Percentiles rank a stretch among this genome's conserved stretches.
Evolutionary conservation across 257 asterid species (phyloP).

Genomic region (Echium plantagineum): DNA sequence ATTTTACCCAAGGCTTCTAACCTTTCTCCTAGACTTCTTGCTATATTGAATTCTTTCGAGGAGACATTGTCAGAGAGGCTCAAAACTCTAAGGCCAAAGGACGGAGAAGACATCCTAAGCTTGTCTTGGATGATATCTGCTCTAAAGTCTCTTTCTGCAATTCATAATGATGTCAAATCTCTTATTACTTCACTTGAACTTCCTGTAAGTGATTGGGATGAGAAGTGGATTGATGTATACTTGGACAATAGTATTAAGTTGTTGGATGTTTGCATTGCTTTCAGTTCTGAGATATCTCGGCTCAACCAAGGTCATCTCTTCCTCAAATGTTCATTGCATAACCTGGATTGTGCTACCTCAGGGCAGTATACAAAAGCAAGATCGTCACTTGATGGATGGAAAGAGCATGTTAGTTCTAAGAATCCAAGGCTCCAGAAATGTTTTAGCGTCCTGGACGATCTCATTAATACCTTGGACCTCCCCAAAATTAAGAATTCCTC

Average conservation of each 20-base stretch:
- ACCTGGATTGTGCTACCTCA: constrained; percentile 29
- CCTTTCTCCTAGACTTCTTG: constrained; percentile 49
- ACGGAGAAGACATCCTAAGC: constrained; percentile 44
- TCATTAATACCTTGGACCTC: constrained; percentile 44
- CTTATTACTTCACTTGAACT: constrained; percentile 62
- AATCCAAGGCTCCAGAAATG: constrained; percentile 58
- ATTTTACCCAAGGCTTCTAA: constrained; percentile 46
- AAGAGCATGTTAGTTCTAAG: constrained; percentile 42
- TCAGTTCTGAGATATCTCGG: constrained; percentile 68
- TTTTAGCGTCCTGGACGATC: constrained; percentile 45
- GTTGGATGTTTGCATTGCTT: constrained; percentile 68
- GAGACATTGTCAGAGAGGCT: constrained; percentile 48
- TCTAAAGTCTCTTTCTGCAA: constrained; percentile 48
- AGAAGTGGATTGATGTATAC: constrained; percentile 74
- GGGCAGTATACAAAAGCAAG: constrained; percentile 41
- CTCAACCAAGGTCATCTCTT: constrained; percentile 67
- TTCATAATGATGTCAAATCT: constrained; percentile 55
- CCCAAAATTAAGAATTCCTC: constrained; percentile 81
- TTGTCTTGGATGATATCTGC: constrained; percentile 69
- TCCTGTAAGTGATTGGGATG: constrained; percentile 76
- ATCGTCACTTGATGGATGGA: constrained; percentile 70
- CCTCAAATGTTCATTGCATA: constrained; percentile 46
- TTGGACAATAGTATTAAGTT: constrained; percentile 61
- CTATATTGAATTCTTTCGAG: constrained; percentile 55
- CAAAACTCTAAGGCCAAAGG: constrained; percentile 45